Evolutionary conservation across 129 eudicot species (phyloP).

Genomic region (Flaveria ramosissima): DNA sequence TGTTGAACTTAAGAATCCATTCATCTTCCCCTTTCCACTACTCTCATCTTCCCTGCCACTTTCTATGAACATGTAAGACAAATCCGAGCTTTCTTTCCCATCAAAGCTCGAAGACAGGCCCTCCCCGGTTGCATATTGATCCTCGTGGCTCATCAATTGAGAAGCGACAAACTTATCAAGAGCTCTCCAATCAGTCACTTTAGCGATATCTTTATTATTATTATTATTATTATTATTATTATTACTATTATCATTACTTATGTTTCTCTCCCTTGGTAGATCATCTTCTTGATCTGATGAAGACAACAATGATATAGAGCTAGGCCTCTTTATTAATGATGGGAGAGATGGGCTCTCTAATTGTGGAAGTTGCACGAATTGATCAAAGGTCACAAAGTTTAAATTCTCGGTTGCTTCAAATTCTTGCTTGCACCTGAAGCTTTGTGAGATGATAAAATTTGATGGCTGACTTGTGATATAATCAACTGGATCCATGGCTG

Average conservation of each 20-base stretch:
- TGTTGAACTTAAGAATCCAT: conserved; percentile 52
- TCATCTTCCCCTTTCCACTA: conserved; percentile 43
- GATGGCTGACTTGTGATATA: conserved; percentile 53
- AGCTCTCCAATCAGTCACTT: conserved; percentile 87
- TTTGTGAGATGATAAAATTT: conserved; percentile 31
- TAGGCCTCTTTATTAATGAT: conserved; percentile 40
- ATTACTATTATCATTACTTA: conserved; percentile 10
- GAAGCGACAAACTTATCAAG: conserved; percentile 97
- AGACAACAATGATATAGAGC: conserved; percentile 38
- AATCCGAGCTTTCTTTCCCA: conserved; percentile 32
- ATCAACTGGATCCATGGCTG: conserved; percentile 44
- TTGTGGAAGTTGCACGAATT: conserved; percentile 77
- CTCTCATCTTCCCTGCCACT: conserved; percentile 41
- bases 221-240: too few relatives aligned
- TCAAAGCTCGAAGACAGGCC: conserved; percentile 38
- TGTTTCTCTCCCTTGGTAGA: conserved; percentile 11
- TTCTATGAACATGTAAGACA: conserved; percentile 57
- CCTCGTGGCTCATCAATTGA: conserved; percentile 84
- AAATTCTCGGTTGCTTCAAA: conserved; percentile 44
- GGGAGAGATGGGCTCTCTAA: conserved; percentile 79
- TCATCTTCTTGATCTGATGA: conserved; percentile 40
- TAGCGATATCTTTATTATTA: conserved; percentile 9
- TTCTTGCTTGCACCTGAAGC: conserved; percentile 76
- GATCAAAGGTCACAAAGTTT: conserved; percentile 45
- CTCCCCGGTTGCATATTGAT: conserved; percentile 22